Evolutionary conservation across 2,329 filamentous ascomycete genomes (phyloP).

Genomic region (Colletotrichum horii): DNA sequence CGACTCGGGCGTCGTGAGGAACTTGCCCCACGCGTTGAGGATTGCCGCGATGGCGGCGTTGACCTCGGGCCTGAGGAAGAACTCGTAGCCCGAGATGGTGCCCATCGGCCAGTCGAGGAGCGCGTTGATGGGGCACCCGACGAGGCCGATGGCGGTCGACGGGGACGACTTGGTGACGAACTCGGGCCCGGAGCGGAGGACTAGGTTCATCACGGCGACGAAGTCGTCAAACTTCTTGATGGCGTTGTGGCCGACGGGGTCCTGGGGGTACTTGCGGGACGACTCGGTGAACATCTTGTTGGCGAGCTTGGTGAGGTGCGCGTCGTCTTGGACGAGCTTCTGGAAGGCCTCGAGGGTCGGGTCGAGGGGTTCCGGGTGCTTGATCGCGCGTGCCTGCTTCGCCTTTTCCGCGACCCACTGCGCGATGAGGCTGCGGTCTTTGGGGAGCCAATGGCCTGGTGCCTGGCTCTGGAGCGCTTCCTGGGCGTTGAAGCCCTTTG

Average conservation of each 20-base stretch:
- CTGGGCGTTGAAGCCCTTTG: not conserved
- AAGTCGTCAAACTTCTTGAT: not conserved
- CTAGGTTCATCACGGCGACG: not conserved
- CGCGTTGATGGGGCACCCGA: conserved; percentile 62
- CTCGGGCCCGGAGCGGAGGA: not conserved
- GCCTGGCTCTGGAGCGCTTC: not conserved
- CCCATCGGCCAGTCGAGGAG: conserved; percentile 66
- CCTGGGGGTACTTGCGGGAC: not conserved
- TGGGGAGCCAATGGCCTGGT: not conserved
- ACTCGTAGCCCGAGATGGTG: conserved; percentile 56
- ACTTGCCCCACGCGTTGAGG: conserved; percentile 47
- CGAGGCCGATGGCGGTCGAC: conserved; percentile 39
- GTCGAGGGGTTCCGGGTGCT: not conserved
- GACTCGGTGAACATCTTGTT: conserved; percentile 2
- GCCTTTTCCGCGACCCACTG: not conserved
- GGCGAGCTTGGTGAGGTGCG: not conserved
- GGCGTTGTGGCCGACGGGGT: not conserved
- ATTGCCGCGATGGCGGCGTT: conserved; percentile 57
- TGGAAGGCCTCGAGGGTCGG: not conserved
- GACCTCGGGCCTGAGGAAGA: conserved; percentile 57
- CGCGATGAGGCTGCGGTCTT: not conserved
- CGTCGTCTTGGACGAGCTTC: not conserved
- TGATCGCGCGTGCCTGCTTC: not conserved
- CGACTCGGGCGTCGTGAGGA: conserved; percentile 26
- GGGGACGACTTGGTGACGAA: not conserved